Percentiles rank a stretch among this genome's conserved stretches.
phyloP scores from a whole-genome alignment of 352 stramenopile species.

The Pythium vanterpoolii region DNA sequence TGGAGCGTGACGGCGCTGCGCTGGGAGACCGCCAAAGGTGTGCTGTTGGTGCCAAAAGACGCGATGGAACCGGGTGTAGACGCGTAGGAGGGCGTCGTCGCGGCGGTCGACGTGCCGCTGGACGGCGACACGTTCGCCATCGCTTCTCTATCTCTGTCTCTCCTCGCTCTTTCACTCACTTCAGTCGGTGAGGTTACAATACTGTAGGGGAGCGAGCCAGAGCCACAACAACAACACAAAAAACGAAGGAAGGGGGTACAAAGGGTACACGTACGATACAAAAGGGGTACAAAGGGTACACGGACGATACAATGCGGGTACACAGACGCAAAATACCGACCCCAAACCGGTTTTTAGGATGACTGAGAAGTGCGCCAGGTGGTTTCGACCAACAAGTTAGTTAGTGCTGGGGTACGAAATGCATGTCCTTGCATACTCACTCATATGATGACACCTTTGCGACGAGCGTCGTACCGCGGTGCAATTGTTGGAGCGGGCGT shows the following conservation, averaged over 20 bases:
- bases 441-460: no score
- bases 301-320: no score
- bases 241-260: not conserved
- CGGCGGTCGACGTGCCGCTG: constrained; percentile 2
- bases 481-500: constrained; percentile 46
- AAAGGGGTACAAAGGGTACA: no score
- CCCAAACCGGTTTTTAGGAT: no score
- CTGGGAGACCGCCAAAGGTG: constrained; percentile 6
- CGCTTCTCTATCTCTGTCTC: not conserved
- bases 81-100: constrained; percentile 7
- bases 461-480: constrained; percentile 37
- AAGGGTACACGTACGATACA: no score
- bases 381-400: no score
- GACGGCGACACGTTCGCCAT: constrained; percentile 13
- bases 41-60: not conserved
- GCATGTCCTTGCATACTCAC: no score
- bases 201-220: not conserved
- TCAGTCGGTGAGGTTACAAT: no score
- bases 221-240: not conserved
- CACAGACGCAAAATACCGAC: no score
- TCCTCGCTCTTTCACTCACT: not conserved
- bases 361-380: no score
- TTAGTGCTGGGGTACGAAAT: no score
- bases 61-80: not conserved
- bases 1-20: constrained; percentile 54